These are phyloP conservation scores for Cucurbita maxima DNA, from an alignment of 306 rosid species.

Conservation along the genomic window DNA sequence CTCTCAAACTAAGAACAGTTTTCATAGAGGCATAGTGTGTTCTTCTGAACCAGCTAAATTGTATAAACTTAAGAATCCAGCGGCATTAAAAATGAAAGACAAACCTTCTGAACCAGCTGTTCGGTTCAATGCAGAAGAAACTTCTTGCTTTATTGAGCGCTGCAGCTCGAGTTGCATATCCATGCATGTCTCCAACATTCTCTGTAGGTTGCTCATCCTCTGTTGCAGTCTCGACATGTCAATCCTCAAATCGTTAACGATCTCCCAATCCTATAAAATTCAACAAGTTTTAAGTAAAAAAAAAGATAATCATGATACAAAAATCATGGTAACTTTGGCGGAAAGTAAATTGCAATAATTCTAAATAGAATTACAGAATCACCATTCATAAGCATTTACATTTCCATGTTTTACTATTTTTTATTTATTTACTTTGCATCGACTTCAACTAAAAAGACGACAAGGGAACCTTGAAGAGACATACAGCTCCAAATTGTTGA, in stretches of 20 bases:
- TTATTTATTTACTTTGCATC: background rate
- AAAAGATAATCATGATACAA: background rate
- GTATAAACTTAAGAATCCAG: background rate
- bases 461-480: constrained; percentile 14
- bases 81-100: background rate
- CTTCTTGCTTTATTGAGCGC: constrained; percentile 90
- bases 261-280: constrained; percentile 65
- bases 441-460: constrained; percentile 1
- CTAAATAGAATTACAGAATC: background rate
- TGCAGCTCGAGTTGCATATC: constrained; percentile 99
- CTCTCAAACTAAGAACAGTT: background rate
- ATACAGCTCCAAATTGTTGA: constrained; percentile 59
- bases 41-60: background rate
- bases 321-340: too few relatives aligned
- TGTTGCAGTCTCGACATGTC: constrained; percentile 96
- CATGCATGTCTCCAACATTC: constrained; percentile 94
- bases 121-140: constrained; percentile 85
- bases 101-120: constrained; percentile 56
- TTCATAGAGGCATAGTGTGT: background rate
- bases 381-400: background rate
- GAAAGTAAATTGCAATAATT: background rate
- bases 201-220: constrained; percentile 84
- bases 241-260: constrained; percentile 73
- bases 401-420: background rate
- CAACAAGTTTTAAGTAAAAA: background rate